These are phyloP conservation scores for Colletotrichum spinosum DNA, from an alignment of 2,329 filamentous ascomycete species.

Conservation along the genomic window DNA sequence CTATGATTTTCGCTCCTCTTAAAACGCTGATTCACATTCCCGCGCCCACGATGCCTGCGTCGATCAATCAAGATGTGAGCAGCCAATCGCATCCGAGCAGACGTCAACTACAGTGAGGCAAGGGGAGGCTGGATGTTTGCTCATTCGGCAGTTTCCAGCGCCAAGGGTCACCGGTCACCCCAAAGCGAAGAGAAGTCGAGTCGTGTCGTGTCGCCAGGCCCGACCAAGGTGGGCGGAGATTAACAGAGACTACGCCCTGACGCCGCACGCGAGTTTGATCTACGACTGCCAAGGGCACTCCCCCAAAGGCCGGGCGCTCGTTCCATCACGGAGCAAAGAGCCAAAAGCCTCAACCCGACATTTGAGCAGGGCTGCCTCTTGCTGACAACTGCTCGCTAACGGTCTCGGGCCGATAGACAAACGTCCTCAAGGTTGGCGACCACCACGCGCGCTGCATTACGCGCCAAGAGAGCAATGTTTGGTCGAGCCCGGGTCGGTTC, in stretches of 20 bases:
- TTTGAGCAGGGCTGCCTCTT: background rate
- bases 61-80: slow-evolving; percentile 21
- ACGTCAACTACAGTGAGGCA: slow-evolving; percentile 5
- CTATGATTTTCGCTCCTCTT: background rate
- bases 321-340: too few species aligned
- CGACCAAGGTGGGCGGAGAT: background rate
- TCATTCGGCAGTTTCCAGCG: background rate
- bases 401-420: too few species aligned
- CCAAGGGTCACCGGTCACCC: background rate
- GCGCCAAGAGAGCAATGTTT: slow-evolving; percentile 3
- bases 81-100: slow-evolving; percentile 21
- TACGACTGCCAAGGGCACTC: slow-evolving; percentile 19
- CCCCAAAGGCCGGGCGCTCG: slow-evolving; percentile 3
- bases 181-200: too few species aligned
- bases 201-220: slow-evolving; percentile 4
- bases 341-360: background rate
- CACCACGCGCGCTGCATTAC: slow-evolving; percentile 13
- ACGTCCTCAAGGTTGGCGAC: background rate
- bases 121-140: slow-evolving; percentile 1
- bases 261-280: slow-evolving; percentile 36
- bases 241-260: slow-evolving; percentile 21
- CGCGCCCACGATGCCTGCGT: slow-evolving; percentile 29
- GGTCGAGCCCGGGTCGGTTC: slow-evolving; percentile 3
- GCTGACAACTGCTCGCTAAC: too few species aligned
- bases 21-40: slow-evolving; percentile 23